Evolutionary conservation across 2,329 filamentous ascomycete genomes (phyloP), one percentile per base, ranked within the genome.

Genomic region (Fusarium newnesense): DNA sequence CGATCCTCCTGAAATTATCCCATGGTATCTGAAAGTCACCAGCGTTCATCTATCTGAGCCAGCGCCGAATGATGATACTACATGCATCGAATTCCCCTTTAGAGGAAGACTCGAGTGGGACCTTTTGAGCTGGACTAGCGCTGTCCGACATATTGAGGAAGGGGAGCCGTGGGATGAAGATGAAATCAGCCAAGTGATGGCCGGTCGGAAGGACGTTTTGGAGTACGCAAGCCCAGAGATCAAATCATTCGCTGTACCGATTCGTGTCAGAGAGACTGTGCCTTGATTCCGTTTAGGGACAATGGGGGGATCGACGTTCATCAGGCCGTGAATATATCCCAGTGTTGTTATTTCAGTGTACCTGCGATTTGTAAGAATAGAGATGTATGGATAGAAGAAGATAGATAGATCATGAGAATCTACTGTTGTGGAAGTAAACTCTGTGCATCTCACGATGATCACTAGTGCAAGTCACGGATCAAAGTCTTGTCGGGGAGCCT

Each of bases 51-150:
- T 60, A 11, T 54, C n/a, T 2, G 19, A 60, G 5, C 60, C 60
- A 2, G 2, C 3, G 1, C 3, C 15, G 1, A 1, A 6, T 0
- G 1, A 7, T 2, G 3, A 2, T 6, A 21, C 6, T 1, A 4
- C 3, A 1, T 63, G 40, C 16, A 19, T 54, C 18, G 28, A 43
- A 8, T 0, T 66, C 5, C 49, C 42, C 0, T 8, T 64, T 4
- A 13, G 7, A 1, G 49, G 63, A 9, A 28, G 42, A 8, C 42
- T 64, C 3, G 30, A 39, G 0, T 66, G 49, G 60, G 15, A 37
- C 13, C 18, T 44, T 13, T 19, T 21, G 9, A 9, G 5, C 19
- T 4, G 6, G 9, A 4, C 2, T 16, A 19, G 10, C 36, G 36
- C 34, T 19, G 28, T 47, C 0, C 18, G 9, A 0, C 60, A 62